A percentile compares a stretch with the other conserved stretches of the same genome.
Conservation (phyloP, 768 basidiomycete genomes). For the Leccinum variicolor region DNA sequence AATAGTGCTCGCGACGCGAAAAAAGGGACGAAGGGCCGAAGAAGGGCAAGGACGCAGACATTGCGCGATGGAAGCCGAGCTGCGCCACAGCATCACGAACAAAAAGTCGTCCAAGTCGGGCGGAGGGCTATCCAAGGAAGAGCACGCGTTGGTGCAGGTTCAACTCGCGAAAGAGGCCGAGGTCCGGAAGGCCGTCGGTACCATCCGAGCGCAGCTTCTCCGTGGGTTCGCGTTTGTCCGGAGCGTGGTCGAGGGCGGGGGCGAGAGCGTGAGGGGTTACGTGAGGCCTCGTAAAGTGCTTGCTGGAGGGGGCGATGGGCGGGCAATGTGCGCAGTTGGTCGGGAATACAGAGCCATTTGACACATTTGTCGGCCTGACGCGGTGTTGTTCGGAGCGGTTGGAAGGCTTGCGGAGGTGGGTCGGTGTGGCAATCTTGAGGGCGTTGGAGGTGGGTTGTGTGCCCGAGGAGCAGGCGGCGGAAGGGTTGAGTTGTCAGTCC, state of each 20-base stretch:
- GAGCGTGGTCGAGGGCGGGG: conserved; percentile 46
- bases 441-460: conserved; percentile 62
- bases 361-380: conserved; percentile 73
- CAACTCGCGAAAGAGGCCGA: conserved; percentile 80
- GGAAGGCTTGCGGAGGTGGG: conserved; percentile 62
- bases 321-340: conserved; percentile 56
- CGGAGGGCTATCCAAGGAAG: conserved; percentile 69
- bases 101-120: conserved; percentile 53
- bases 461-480: conserved; percentile 68
- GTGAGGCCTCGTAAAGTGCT: conserved; percentile 57
- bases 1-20: conserved; percentile 62
- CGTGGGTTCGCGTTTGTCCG: conserved; percentile 70
- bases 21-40: conserved; percentile 43
- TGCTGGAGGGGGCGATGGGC: conserved; percentile 65
- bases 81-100: conserved; percentile 77
- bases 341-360: conserved; percentile 48
- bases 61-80: conserved; percentile 92
- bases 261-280: conserved; percentile 48
- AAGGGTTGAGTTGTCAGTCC: conserved; percentile 49
- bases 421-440: conserved; percentile 83
- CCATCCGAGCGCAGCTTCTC: conserved; percentile 52
- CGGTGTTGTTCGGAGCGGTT: conserved; percentile 71
- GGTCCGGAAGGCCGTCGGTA: conserved; percentile 57
- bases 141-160: conserved; percentile 76
- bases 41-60: conserved; percentile 87